Base-by-base conservation (phyloP, 225 moss, liverwort and hornwort species). In the Physcomitrellopsis africana region DNA sequence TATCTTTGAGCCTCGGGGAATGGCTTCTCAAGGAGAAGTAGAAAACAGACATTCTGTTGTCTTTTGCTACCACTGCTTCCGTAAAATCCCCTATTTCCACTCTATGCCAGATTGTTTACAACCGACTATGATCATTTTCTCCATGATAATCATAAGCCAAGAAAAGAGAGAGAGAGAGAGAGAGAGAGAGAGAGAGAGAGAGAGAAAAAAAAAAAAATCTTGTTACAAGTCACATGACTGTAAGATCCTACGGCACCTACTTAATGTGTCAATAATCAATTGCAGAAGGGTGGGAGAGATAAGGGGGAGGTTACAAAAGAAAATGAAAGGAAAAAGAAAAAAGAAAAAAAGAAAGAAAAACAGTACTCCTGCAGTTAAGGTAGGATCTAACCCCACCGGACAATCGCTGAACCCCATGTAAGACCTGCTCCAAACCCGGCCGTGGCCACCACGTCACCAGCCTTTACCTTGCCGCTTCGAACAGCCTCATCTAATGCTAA, bases 371-470 rank as follows among this genome's bases (percentile, higher is more conserved):
- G 67, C 15, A 56, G 60, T 51, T 32, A 74, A 71, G 27, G 68
- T 24, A 64, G 56, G 44, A 63, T 43, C 65, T 85, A 97, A 75
- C 94, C 92, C 96, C 96, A 97, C 73, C 91, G 90, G 72, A 97
- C 91, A 61, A 97, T 91, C 16, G 96, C 96, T 78, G 94, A 97
- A 67, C 96, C 96, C 96, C 96, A 97, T 49, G 96, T 97, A 12
- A 97, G 91, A 68, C 96, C 96, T 19, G 96, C 96, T 44, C 96
- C 96, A 85, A 97, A 97, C 43, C 96, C 96, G 60, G 94, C 96
- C 1, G 96, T 94, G 22, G 87, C 87, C 55, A 97, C 94, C 20
- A 97, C 84, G 76, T 97, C 89, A 56, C 96, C 96, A 43, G 91
- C 83, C 76, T 94, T 89, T n/a, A 97, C 94, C 59, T 78, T 81